Evolutionary conservation across 768 basidiomycete species (phyloP), one percentile per base, ranked within the genome.

Genomic region (Termitomyces sp.): DNA sequence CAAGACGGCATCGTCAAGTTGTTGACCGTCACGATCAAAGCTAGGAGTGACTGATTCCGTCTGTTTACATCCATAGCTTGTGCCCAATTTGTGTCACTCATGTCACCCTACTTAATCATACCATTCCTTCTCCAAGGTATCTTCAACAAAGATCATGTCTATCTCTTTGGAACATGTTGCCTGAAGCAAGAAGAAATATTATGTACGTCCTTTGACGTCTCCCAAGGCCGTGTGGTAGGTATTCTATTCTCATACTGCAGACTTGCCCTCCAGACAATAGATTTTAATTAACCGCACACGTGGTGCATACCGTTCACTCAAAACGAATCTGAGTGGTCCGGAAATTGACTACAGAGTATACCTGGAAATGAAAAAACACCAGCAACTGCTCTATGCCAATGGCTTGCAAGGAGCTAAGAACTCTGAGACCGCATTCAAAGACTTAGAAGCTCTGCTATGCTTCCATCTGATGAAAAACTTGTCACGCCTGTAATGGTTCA

Each of bases 1-100:
- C 73, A 75, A 38, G 81, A 82, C 61, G 81, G 81, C 50, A 68
- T 75, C 24, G 74, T 81, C n/a, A 72, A 73, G 7, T 58, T 82
- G n/a, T 65, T 83, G 56, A 82, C 78, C 1, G 77, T 82, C 20
- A 75, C 68, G 1, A 74, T 79, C 30, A 56, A 59, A 55, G 5
- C 40, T 8, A n/a, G 8, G 2, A n/a, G 40, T 10, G 40, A n/a
- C 18, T 41, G 40, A 40, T 33, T 40, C 41, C 9, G n/a, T 4
- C 40, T 54, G 4, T 43, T 28, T 33, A 44, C 18, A 16, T 24
- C 53, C 28, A 14, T 2, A 36, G 1, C 5, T 26, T 52, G n/a
- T 38, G 36, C 16, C 14, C 5, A 9, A 52, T 26, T 38, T 24
- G 26, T n/a, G 24, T 11, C 3, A 30, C 7, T n/a, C n/a, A 41